These are phyloP conservation scores for Ustilago bromivora DNA, from an alignment of 1,284 basidiomycete genomes.

Conservation along the genomic window DNA sequence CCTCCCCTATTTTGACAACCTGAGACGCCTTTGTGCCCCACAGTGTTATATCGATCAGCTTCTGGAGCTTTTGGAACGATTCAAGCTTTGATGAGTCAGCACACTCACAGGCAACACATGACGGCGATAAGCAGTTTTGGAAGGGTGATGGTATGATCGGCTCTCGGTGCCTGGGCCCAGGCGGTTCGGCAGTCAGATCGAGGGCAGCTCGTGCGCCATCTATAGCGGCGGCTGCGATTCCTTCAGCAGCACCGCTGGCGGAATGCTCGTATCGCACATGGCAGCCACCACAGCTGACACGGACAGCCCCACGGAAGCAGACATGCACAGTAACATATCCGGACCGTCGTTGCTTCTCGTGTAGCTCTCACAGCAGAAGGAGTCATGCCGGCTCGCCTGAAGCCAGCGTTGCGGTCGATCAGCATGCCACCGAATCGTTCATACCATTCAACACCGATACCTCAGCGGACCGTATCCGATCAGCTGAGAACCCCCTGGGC, in stretches of 20 bases:
- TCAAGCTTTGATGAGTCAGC: too few relatives aligned
- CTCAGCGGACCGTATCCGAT: not conserved
- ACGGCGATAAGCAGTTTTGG: conserved; percentile 8
- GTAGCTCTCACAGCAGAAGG: not conserved
- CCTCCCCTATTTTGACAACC: too few relatives aligned
- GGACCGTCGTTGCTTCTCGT: conserved; percentile 15
- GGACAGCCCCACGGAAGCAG: not conserved
- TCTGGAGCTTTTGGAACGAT: too few relatives aligned
- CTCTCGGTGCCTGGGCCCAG: conserved; percentile 36
- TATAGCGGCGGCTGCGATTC: not conserved
- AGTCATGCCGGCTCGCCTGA: conserved; percentile 6
- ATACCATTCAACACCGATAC: not conserved
- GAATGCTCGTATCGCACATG: conserved; percentile 40
- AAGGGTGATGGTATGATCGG: conserved; percentile 49
- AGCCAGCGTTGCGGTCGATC: conserved; percentile 11
- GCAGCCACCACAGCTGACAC: conserved; percentile 16
- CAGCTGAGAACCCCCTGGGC: not conserved
- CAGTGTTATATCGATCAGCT: too few relatives aligned
- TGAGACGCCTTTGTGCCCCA: too few relatives aligned
- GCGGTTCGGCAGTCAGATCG: conserved; percentile 27
- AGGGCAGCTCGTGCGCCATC: conserved; percentile 18
- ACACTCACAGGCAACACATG: conserved; percentile 15
- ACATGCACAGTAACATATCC: not conserved
- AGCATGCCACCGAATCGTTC: conserved; percentile 24
- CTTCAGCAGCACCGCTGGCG: conserved; percentile 12